Evolutionary conservation across 257 asterid genomes (phyloP), one percentile per base, ranked within the genome.

Genomic region (Scutellaria barbata): DNA sequence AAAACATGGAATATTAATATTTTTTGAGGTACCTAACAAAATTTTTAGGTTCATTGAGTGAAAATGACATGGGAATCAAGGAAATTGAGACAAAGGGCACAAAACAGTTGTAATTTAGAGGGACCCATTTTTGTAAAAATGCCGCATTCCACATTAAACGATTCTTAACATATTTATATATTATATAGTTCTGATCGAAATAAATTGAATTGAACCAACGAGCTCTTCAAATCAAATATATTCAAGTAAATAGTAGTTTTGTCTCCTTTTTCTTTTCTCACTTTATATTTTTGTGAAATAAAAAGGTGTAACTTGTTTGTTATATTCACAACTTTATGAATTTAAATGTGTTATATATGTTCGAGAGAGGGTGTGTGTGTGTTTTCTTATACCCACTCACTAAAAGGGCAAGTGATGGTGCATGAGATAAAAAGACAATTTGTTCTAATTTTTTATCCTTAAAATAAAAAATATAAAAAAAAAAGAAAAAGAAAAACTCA

Each of bases 381-480:
- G 5, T 7, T 10, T 64, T 43, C 22, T 63, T 80, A 68, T 74
- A 74, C 81, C 85, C 84, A 83, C 83, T 75, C 72, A 71, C 65
- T 35, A 67, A 69, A 75, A 77, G 69, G 57, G 18, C 17, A 30
- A 9, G 9, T 16, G 77, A 76, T 66, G 75, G 68, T 25, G 51
- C 71, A 64, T 37, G 8, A 66, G 63, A 76, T 62, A 77, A 73
- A 77, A 81, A 73, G 82, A 75, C n/a, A 18, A 57, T 75, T 72
- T 75, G 79, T 81, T 79, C 76, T 54, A 39, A 17, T 13, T 37
- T 45, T 30, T 2, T 2, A 30, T 30, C 35, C 3, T 30, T 30
- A 30, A 30, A 30, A 0, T 1, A 2, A 30, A 2, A 30, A 30
- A 1, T 22, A 30, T 2, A 30, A 30, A 2, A 4, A 30, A 30